These are phyloP conservation scores for Forsythia suspensa DNA, from an alignment of 257 asterid genomes.

Conservation along the genomic window DNA sequence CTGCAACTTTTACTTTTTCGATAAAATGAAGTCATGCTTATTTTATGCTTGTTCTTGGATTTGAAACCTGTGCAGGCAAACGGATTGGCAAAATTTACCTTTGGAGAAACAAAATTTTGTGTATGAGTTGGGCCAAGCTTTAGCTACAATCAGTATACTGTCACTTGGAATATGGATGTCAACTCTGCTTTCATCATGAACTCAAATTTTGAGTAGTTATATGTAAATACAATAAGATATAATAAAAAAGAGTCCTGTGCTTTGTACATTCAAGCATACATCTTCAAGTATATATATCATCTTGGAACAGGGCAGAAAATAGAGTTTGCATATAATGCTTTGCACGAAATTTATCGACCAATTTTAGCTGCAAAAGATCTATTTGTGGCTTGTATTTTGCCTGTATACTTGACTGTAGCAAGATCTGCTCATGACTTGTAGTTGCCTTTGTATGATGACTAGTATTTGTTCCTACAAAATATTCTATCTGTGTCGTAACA, in stretches of 20 bases:
- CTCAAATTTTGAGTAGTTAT: conserved; percentile 16
- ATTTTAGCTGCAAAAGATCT: background rate
- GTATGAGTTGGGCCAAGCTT: conserved; percentile 67
- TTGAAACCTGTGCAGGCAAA: conserved; percentile 44
- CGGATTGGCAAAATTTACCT: conserved; percentile 73
- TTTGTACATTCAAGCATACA: conserved; percentile 3
- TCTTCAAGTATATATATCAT: background rate
- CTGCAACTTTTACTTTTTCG: background rate
- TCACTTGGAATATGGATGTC: conserved; percentile 83
- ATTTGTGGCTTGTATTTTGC: background rate
- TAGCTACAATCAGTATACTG: conserved; percentile 67
- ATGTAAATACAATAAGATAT: conserved; percentile 6
- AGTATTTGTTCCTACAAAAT: background rate
- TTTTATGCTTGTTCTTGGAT: background rate
- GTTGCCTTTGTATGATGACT: background rate
- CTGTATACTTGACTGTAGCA: background rate
- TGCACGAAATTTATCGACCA: background rate
- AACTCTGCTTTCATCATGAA: conserved; percentile 48
- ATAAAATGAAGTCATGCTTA: background rate
- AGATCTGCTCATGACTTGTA: background rate
- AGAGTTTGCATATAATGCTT: background rate
- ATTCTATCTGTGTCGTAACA: background rate
- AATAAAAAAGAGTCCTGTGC: background rate
- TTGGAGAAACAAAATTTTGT: conserved; percentile 51
- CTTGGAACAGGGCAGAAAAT: background rate